Evolutionary conservation across 495 filamentous ascomycete species (phyloP).

Genomic region (Clavariopsis aquatica): DNA sequence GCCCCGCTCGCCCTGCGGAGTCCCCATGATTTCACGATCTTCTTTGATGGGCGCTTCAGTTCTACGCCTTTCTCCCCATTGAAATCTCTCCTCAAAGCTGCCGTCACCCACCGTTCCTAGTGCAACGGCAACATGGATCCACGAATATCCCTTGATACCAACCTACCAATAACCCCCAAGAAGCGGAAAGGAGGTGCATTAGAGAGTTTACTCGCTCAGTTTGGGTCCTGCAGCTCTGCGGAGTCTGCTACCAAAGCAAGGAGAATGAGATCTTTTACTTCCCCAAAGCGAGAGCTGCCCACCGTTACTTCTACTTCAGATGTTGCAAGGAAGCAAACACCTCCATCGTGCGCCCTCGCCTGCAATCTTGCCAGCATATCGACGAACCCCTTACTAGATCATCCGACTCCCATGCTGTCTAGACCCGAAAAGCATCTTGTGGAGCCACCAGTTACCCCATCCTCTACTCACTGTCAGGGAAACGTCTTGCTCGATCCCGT

Average conservation of each 20-base stretch:
- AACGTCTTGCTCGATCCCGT: neutral
- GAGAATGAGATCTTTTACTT: neutral
- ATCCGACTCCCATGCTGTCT: too few species aligned
- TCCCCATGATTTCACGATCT: too few species aligned
- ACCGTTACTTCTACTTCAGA: neutral
- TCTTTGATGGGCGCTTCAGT: neutral
- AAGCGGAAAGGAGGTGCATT: slow-evolving; percentile 20
- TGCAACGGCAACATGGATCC: slow-evolving; percentile 16
- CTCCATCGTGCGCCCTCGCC: neutral
- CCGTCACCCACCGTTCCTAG: neutral
- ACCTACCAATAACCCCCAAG: slow-evolving; percentile 25
- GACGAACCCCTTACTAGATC: neutral
- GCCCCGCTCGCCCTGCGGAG: too few species aligned
- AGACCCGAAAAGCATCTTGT: too few species aligned
- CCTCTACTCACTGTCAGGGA: too few species aligned
- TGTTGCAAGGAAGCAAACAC: neutral
- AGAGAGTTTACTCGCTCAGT: slow-evolving; percentile 23
- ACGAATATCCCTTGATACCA: neutral
- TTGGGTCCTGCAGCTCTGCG: slow-evolving; percentile 24
- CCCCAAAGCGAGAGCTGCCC: neutral
- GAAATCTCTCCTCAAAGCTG: neutral
- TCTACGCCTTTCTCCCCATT: neutral
- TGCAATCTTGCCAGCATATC: neutral
- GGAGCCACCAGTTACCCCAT: too few species aligned
- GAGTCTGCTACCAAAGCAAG: slow-evolving; percentile 30